A percentile compares a stretch with the other conserved stretches of the same genome.
phyloP scores from a whole-genome alignment of 768 basidiomycete species.

The Leccinum rimulosum region DNA sequence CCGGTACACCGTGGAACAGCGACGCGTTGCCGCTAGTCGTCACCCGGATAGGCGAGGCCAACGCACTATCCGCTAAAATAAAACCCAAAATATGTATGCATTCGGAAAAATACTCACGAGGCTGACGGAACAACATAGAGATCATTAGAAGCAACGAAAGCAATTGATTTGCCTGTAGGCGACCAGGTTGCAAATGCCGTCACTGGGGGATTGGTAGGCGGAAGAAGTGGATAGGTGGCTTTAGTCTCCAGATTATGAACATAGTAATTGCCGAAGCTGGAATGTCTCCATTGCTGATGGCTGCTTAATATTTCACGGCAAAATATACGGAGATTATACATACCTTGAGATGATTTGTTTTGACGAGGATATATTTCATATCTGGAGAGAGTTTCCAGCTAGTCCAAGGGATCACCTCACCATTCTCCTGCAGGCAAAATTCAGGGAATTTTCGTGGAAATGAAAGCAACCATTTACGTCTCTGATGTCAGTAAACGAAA shows the following conservation, averaged over 20 bases:
- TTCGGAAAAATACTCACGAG: slow-evolving; percentile 41
- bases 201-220: slow-evolving; percentile 65
- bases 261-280: slow-evolving; percentile 89
- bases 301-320: slow-evolving; percentile 6
- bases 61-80: slow-evolving; percentile 27
- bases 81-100: background rate
- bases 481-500: slow-evolving; percentile 55
- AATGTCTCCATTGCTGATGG: slow-evolving; percentile 88
- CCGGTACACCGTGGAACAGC: slow-evolving; percentile 91
- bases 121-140: slow-evolving; percentile 78
- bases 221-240: slow-evolving; percentile 65
- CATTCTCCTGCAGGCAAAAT: slow-evolving; percentile 46
- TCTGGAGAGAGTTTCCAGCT: slow-evolving; percentile 87
- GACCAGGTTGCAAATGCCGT: slow-evolving; percentile 87
- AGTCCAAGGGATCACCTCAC: slow-evolving; percentile 46
- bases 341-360: slow-evolving; percentile 73
- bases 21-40: slow-evolving; percentile 80
- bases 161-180: slow-evolving; percentile 76
- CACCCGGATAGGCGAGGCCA: slow-evolving; percentile 60
- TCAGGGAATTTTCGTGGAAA: background rate
- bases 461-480: slow-evolving; percentile 46
- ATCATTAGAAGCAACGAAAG: slow-evolving; percentile 85
- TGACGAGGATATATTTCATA: slow-evolving; percentile 85
- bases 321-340: slow-evolving; percentile 2
- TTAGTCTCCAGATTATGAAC: slow-evolving; percentile 76